A percentile compares a stretch with the other conserved stretches of the same genome.
phyloP scores from a whole-genome alignment of 176 grass and related monocot genomes.

The Aegilops sharonensis region DNA sequence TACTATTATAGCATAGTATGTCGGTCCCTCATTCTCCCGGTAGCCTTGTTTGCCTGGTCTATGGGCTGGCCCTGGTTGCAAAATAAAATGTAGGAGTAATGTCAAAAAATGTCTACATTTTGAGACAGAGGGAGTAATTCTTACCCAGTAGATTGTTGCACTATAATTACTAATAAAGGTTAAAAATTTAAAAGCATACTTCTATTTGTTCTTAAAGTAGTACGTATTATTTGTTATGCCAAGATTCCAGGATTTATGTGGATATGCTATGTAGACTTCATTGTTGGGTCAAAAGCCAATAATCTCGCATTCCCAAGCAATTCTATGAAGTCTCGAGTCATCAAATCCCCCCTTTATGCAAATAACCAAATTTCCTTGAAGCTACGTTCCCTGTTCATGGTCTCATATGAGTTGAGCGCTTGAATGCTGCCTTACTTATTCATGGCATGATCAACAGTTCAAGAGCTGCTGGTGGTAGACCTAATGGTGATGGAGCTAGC shows the following conservation, averaged over 20 bases:
- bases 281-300: slow-evolving; percentile 15
- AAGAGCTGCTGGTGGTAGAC: slow-evolving; percentile 60
- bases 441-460: slow-evolving; percentile 44
- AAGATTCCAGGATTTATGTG: slow-evolving; percentile 24
- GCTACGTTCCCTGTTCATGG: neutral
- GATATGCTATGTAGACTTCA: neutral
- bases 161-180: slow-evolving; percentile 2
- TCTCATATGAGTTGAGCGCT: slow-evolving; percentile 20
- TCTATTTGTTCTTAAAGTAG: slow-evolving; percentile 2
- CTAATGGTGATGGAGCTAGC: slow-evolving; percentile 66
- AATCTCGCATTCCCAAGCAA: neutral
- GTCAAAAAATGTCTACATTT: too few relatives aligned
- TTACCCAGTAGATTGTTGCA: slow-evolving; percentile 8
- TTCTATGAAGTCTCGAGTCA: neutral
- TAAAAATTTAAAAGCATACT: neutral
- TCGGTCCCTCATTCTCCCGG: neutral
- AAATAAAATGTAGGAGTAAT: neutral
- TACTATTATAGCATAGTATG: neutral
- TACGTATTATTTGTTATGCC: neutral
- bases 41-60: neutral
- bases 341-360: slow-evolving; percentile 10
- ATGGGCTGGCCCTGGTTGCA: neutral
- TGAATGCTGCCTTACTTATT: slow-evolving; percentile 25
- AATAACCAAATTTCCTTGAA: slow-evolving; percentile 7
- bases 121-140: neutral